Percentiles rank a stretch among this genome's conserved stretches.
phyloP scores from a whole-genome alignment of 1,284 basidiomycete genomes.

The Ceratobasidium sp. region DNA sequence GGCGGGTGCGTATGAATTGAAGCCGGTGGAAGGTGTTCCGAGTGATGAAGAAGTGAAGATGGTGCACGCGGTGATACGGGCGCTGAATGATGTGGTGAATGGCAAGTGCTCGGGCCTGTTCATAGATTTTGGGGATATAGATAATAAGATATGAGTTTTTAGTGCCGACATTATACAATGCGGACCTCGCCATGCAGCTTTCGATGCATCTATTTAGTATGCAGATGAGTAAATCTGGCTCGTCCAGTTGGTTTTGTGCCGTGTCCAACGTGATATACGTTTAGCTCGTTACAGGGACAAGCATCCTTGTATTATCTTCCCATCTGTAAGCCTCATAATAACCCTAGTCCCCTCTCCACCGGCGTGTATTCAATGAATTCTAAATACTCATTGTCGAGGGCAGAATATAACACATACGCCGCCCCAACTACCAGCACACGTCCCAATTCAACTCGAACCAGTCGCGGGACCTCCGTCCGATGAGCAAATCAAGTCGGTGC shows the following conservation, averaged over 20 bases:
- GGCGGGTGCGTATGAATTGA: constrained; percentile 5
- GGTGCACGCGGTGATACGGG: constrained; percentile 19
- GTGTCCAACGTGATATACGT: no score
- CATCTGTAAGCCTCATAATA: background rate
- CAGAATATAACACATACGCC: no score
- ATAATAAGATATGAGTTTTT: background rate
- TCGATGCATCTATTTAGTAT: constrained; percentile 24
- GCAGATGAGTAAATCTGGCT: constrained; percentile 25
- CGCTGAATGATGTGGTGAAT: background rate
- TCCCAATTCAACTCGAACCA: no score
- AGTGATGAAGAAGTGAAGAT: constrained; percentile 24
- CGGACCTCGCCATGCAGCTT: background rate
- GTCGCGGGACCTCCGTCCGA: no score
- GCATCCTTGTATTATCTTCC: constrained; percentile 4
- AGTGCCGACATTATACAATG: constrained; percentile 3
- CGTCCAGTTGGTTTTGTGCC: background rate
- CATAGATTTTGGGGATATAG: background rate
- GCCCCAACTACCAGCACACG: no score
- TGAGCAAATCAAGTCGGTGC: no score
- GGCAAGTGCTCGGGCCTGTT: background rate
- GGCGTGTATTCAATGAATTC: background rate
- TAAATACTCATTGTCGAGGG: background rate
- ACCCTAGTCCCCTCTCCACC: background rate
- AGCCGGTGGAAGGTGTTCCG: constrained; percentile 17
- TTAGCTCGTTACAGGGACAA: constrained; percentile 7